Conservation (phyloP, 2,329 filamentous ascomycete genomes). For the Tolypocladium capitatum region DNA sequence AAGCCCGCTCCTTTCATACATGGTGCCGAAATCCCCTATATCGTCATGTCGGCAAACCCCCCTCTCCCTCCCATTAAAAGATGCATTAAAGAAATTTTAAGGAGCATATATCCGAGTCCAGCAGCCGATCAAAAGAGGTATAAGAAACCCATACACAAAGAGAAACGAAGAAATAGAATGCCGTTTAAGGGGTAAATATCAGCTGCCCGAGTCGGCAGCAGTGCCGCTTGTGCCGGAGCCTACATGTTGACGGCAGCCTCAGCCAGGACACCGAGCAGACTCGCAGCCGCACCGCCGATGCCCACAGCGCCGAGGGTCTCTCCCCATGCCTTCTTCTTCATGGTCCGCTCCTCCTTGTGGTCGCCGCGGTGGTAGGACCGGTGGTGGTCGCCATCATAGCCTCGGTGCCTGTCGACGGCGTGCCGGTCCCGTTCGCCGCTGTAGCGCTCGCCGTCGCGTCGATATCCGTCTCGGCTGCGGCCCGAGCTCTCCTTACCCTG, state of each 20-base stretch:
- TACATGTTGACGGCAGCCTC: constrained; percentile 34
- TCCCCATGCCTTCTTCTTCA: constrained; percentile 33
- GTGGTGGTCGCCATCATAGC: constrained; percentile 21
- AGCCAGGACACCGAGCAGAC: constrained; percentile 41
- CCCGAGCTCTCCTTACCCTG: constrained; percentile 13
- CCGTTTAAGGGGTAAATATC: not conserved
- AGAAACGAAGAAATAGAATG: not conserved
- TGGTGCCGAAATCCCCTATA: too few relatives aligned
- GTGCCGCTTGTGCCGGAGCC: too few relatives aligned
- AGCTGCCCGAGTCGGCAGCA: not conserved
- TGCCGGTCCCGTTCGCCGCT: constrained; percentile 17
- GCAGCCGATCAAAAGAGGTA: not conserved
- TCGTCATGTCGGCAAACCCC: too few relatives aligned
- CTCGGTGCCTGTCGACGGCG: constrained; percentile 7
- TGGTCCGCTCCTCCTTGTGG: constrained; percentile 20
- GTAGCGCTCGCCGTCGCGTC: constrained; percentile 12
- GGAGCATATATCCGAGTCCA: not conserved
- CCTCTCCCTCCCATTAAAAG: not conserved
- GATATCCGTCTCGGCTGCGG: constrained; percentile 10
- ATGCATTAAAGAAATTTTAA: not conserved
- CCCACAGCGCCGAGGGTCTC: constrained; percentile 44
- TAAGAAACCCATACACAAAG: not conserved
- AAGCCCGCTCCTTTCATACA: not conserved
- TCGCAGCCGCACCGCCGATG: constrained; percentile 47
- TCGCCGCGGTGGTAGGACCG: constrained; percentile 25